A percentile compares a stretch with the other conserved stretches of the same genome.
These are phyloP conservation scores for Diaporthe humulicola DNA, from an alignment of 2,329 filamentous ascomycete species.

Conservation along the genomic window DNA sequence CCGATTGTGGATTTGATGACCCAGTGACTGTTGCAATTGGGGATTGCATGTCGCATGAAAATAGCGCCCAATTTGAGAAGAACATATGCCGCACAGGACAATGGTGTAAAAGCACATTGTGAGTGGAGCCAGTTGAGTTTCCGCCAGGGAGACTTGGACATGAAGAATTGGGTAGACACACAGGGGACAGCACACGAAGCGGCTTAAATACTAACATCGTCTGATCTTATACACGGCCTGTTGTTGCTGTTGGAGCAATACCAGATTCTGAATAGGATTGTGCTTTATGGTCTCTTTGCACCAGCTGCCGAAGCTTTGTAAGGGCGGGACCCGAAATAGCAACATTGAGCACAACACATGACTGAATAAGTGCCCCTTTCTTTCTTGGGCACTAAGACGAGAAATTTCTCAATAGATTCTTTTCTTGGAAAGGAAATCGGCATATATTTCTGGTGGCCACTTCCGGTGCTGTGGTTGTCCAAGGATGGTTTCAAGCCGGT, in stretches of 20 bases:
- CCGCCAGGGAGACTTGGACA: constrained; percentile 6
- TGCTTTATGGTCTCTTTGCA: background rate
- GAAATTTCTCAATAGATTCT: background rate
- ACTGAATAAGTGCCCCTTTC: background rate
- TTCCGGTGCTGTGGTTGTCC: no score
- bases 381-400: background rate
- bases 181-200: background rate
- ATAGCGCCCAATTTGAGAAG: background rate
- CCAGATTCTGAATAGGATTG: background rate
- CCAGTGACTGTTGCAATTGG: background rate
- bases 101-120: background rate
- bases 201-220: background rate
- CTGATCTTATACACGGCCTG: background rate
- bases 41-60: background rate
- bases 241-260: background rate
- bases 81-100: background rate
- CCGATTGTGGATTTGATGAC: background rate
- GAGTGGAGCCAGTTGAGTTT: background rate
- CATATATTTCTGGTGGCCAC: no score
- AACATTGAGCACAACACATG: background rate
- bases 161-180: background rate
- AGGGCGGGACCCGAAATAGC: background rate
- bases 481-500: no score
- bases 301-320: background rate
- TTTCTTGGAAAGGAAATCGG: no score